Percentiles rank a stretch among this genome's conserved stretches.
Conservation (phyloP, 2,329 filamentous ascomycete genomes). For the Chaetomium globosum region DNA sequence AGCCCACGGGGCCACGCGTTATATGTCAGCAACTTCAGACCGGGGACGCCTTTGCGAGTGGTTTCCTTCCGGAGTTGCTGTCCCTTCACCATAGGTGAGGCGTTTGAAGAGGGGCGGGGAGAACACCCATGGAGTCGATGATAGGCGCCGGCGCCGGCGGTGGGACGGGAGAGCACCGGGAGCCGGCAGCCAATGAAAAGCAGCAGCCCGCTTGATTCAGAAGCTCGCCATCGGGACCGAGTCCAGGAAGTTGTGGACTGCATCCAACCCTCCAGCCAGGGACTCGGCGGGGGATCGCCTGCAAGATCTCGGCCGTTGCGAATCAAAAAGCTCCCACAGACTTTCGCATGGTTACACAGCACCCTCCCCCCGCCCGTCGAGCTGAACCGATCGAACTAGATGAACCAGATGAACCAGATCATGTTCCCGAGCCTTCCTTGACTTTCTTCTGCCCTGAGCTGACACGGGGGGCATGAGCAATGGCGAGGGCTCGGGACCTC, state of each 20-base stretch:
- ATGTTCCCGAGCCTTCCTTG: neutral
- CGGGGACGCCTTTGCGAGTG: neutral
- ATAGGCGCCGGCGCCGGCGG: slow-evolving; percentile 6
- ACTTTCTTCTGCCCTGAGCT: neutral
- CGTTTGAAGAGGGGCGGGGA: neutral
- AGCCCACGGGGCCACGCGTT: neutral
- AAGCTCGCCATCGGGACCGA: slow-evolving; percentile 4
- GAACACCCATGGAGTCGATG: neutral
- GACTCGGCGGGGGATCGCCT: neutral
- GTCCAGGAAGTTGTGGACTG: neutral
- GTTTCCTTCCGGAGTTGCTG: neutral
- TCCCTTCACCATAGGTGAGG: neutral
- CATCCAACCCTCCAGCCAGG: slow-evolving; percentile 7
- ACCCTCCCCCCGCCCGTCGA: neutral
- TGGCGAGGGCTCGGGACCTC: slow-evolving; percentile 10
- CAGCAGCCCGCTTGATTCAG: neutral
- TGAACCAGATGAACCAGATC: neutral
- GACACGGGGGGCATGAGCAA: slow-evolving; percentile 8
- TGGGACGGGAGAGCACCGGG: slow-evolving; percentile 11
- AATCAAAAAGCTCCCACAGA: slow-evolving; percentile 6
- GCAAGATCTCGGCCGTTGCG: slow-evolving; percentile 26
- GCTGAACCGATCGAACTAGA: slow-evolving; percentile 2
- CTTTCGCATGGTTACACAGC: slow-evolving; percentile 7
- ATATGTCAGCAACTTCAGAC: neutral
- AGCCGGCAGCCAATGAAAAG: slow-evolving; percentile 15